Evolutionary conservation across 352 stramenopile genomes (phyloP), one percentile per base, ranked within the genome.

Genomic region (Pythium aphanidermatum): DNA sequence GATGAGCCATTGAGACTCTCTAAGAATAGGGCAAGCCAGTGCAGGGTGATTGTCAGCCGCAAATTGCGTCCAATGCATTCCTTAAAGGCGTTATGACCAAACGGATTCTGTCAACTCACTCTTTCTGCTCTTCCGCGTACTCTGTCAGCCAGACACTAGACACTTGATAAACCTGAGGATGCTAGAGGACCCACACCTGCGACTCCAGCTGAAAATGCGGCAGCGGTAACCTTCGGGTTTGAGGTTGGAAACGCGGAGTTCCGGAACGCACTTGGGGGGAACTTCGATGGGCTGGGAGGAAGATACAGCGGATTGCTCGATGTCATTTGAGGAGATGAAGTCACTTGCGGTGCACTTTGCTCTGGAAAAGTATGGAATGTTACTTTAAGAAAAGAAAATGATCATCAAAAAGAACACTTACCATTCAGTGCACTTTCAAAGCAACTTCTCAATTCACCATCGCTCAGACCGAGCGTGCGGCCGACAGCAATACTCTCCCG

Each of bases 241-340:
- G 42, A 60, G 28, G 46, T 63, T 36, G 59, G 23, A 13, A 59
- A 46, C 11, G 19, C 23, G 8, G 55, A 51, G 28, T 38, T 69
- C 0, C 63, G 60, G 33, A 73, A 73, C 14, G 63, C 60, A 28
- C 56, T 73, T 2, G 45, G 23, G 1, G 59, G 55, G 25, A 73
- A 67, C 40, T 72, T 72, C 9, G 58, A 66, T 11, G 58, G 63
- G 25, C 63, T 72, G 25, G 51, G 47, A 5, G 63, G 63, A 11
- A 51, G 53, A 19, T 54, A 49, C 20, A 63, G 21, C 6, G 54
- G 29, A 13, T 41, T 46, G 3, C 37, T 36, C 3, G 54, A 28
- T n/a, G 41, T 9, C 3, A 42, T 26, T 25, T 39, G 40, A 14
- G 34, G 46, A 7, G 45, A 39, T 16, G 13, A n/a, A n/a, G 14